Evolutionary conservation across 1,284 basidiomycete species (phyloP).

Genomic region (Gomphus bonarii): DNA sequence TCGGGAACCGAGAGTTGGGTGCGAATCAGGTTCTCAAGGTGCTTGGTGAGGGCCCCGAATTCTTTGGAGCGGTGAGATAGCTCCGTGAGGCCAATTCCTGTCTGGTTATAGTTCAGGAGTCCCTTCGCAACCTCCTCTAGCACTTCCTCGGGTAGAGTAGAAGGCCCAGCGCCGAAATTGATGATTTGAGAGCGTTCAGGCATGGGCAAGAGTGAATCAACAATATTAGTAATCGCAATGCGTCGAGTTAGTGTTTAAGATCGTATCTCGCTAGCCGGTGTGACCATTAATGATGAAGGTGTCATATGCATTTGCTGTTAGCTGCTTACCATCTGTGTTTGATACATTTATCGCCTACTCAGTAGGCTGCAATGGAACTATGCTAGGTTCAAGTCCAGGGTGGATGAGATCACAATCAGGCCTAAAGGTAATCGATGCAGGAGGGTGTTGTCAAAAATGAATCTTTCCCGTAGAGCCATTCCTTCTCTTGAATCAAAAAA

Average conservation of each 20-base stretch:
- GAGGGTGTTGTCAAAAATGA: no score
- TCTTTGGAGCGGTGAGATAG: conserved; percentile 89
- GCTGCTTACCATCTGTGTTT: no score
- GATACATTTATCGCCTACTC: no score
- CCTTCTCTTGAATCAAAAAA: no score
- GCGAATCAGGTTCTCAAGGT: conserved; percentile 62
- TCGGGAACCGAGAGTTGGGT: conserved; percentile 70
- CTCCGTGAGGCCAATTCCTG: conserved; percentile 90
- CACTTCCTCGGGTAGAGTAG: conserved; percentile 74
- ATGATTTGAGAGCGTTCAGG: conserved; percentile 41
- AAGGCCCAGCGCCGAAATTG: conserved; percentile 92
- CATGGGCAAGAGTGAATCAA: neutral
- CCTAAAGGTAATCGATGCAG: no score
- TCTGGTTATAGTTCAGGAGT: conserved; percentile 77
- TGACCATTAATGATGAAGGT: no score
- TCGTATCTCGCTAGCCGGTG: no score
- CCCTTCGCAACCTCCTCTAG: conserved; percentile 71
- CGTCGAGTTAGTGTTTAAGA: neutral
- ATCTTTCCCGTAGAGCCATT: no score
- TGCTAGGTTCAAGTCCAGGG: no score
- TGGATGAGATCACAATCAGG: no score
- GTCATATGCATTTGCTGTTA: no score
- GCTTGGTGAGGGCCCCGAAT: conserved; percentile 63
- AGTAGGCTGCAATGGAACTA: no score
- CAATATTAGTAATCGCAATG: neutral